Percentiles rank a stretch among this genome's conserved stretches.
Evolutionary conservation across 805 yeast species (phyloP).

Genomic region (Candida maltosa): DNA sequence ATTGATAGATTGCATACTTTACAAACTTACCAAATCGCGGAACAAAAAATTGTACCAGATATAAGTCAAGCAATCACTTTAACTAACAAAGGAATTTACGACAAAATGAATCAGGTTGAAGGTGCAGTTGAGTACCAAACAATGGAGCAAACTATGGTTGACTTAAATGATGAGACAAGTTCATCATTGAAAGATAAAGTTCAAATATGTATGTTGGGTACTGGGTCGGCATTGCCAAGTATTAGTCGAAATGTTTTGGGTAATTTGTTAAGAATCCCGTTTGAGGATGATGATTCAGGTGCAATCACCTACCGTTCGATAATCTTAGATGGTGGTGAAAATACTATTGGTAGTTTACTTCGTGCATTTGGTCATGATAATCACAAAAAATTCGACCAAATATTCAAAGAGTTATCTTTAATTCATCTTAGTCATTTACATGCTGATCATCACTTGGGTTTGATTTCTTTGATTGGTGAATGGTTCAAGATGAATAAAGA

Average conservation of each 20-base stretch:
- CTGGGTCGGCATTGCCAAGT: conserved; percentile 91
- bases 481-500: conserved; percentile 53
- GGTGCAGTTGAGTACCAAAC: neutral
- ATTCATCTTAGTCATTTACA: conserved; percentile 86
- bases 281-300: conserved; percentile 13
- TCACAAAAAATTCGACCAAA: conserved; percentile 24
- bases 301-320: conserved; percentile 39
- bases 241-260: conserved; percentile 82
- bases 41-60: conserved; percentile 19
- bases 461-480: conserved; percentile 60
- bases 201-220: conserved; percentile 77
- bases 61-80: conserved; percentile 14
- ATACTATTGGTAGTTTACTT: conserved; percentile 69
- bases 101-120: conserved; percentile 16
- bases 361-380: conserved; percentile 57
- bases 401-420: conserved; percentile 60
- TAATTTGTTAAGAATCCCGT: conserved; percentile 72
- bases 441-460: conserved; percentile 95
- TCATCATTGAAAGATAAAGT: conserved; percentile 47
- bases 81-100: conserved; percentile 31
- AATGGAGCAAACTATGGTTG: conserved; percentile 1
- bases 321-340: conserved; percentile 93
- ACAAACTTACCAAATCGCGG: conserved; percentile 25
- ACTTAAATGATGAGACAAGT: conserved; percentile 17
- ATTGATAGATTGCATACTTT: conserved; percentile 25